Evolutionary conservation across 192 early-diverging fungal species (phyloP).

Genomic region (Chytriomyces sp.): DNA sequence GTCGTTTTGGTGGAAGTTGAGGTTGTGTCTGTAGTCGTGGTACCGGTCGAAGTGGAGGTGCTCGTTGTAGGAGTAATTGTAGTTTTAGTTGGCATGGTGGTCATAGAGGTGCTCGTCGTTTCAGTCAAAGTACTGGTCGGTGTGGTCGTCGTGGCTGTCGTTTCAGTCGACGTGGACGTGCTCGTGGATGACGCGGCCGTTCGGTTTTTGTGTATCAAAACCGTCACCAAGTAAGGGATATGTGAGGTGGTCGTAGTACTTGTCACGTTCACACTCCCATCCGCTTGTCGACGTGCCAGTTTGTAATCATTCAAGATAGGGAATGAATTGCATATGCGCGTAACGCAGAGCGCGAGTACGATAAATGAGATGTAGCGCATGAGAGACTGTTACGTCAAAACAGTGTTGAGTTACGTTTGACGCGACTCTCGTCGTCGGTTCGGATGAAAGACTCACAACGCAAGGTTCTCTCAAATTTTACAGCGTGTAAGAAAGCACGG

Average conservation of each 20-base stretch:
- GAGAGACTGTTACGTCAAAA: too few species aligned
- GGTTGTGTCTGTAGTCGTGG: background rate
- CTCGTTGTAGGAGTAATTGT: background rate
- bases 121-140: background rate
- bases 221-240: background rate
- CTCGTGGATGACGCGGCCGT: background rate
- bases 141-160: background rate
- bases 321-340: background rate
- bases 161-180: background rate
- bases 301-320: background rate
- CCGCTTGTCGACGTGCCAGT: background rate
- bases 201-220: background rate
- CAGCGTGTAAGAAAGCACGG: too few species aligned
- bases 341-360: background rate
- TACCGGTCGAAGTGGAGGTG: background rate
- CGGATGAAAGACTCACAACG: too few species aligned
- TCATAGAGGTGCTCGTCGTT: background rate
- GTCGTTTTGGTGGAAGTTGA: background rate
- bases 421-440: too few species aligned
- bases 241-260: background rate
- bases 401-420: too few species aligned
- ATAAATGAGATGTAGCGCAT: too few species aligned
- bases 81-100: background rate
- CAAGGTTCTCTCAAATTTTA: too few species aligned
- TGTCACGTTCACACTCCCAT: background rate